Percentiles rank a stretch among this genome's conserved stretches.
These are phyloP conservation scores for Clonostachys chloroleuca DNA, from an alignment of 2,329 filamentous ascomycete genomes.

Conservation along the genomic window DNA sequence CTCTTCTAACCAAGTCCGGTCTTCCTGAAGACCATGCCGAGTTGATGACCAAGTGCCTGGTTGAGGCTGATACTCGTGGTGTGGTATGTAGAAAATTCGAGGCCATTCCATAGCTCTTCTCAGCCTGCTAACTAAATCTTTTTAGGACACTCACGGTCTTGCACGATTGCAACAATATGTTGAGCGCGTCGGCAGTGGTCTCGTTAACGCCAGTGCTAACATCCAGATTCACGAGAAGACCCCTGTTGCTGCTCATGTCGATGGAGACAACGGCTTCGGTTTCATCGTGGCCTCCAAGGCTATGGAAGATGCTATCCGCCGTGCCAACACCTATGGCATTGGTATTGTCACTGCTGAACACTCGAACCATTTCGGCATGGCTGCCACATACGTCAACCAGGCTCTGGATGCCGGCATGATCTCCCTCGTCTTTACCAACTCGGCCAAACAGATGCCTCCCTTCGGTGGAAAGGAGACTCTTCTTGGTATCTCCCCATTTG, in stretches of 20 bases:
- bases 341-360: constrained; percentile 12
- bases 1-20: constrained; percentile 5
- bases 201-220: constrained; percentile 10
- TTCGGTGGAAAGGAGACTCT: constrained; percentile 22
- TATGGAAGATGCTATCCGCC: constrained; percentile 9
- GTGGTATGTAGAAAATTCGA: constrained; percentile 2
- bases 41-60: constrained; percentile 10
- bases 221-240: constrained; percentile 11
- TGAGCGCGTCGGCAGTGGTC: constrained; percentile 10
- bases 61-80: constrained; percentile 15
- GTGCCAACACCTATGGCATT: constrained; percentile 11
- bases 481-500: constrained; percentile 26
- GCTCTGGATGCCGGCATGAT: constrained; percentile 10
- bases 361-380: constrained; percentile 19
- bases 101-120: too few relatives aligned
- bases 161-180: constrained; percentile 13
- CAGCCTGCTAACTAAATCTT: neutral
- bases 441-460: constrained; percentile 19
- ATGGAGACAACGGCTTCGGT: constrained; percentile 19
- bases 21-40: constrained; percentile 12
- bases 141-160: constrained; percentile 14
- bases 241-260: constrained; percentile 16
- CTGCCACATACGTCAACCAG: constrained; percentile 13
- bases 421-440: constrained; percentile 25
- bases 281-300: constrained; percentile 13